Evolutionary conservation across 169 alveolate species (phyloP).

Genomic region (Plasmodium knowlesi): DNA sequence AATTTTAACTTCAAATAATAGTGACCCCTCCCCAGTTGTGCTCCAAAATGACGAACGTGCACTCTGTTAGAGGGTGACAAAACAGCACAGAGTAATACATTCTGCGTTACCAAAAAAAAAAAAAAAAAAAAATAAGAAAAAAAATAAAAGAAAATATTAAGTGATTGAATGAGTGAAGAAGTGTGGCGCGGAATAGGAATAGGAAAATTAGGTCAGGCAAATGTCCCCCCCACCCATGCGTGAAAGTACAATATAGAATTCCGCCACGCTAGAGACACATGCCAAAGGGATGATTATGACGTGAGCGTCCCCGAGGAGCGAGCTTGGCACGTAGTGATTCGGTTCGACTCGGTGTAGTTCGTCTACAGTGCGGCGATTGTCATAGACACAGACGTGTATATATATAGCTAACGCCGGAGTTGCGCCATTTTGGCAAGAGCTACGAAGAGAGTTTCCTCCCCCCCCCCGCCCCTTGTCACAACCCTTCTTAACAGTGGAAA

Average conservation of each 20-base stretch:
- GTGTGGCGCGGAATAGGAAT: background rate
- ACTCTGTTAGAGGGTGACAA: background rate
- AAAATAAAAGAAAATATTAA: background rate
- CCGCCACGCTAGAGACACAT: background rate
- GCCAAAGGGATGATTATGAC: background rate
- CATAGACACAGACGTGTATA: background rate
- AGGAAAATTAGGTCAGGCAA: background rate
- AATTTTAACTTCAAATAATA: background rate
- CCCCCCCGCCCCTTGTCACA: background rate
- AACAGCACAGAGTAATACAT: background rate
- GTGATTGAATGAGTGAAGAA: too few species aligned
- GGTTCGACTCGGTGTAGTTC: background rate
- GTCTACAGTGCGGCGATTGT: background rate
- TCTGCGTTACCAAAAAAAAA: background rate
- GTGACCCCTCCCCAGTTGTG: background rate
- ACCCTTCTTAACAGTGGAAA: background rate
- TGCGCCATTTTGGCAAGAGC: background rate
- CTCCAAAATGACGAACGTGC: background rate
- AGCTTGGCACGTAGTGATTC: background rate
- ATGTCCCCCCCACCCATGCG: background rate
- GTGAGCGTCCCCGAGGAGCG: background rate
- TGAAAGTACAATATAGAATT: background rate
- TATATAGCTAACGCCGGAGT: background rate
- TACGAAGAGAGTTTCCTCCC: background rate
- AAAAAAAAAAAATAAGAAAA: background rate